phyloP scores from a whole-genome alignment of 2,329 filamentous ascomycete genomes.

The Aureobasidium lini region DNA sequence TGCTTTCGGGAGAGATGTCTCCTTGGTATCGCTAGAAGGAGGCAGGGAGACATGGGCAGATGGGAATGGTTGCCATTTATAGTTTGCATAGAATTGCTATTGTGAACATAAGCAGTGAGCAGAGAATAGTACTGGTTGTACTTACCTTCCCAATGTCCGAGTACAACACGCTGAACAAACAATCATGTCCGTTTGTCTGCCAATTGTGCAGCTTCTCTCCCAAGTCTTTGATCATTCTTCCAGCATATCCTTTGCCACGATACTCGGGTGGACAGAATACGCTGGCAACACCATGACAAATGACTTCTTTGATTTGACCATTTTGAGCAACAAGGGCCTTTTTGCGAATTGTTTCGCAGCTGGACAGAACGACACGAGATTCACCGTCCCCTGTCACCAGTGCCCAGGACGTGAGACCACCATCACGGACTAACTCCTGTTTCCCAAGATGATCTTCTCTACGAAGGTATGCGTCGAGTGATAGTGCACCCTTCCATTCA shows the following conservation, averaged over 20 bases:
- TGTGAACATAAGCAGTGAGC: not conserved
- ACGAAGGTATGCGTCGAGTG: slow-evolving; percentile 48
- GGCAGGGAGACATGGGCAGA: slow-evolving; percentile 65
- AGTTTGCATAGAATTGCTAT: slow-evolving; percentile 62
- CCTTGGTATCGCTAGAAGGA: slow-evolving; percentile 27
- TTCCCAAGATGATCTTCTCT: slow-evolving; percentile 48
- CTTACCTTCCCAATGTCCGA: slow-evolving; percentile 70
- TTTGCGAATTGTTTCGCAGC: slow-evolving; percentile 51
- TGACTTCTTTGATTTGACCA: slow-evolving; percentile 47
- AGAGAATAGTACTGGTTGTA: not conserved
- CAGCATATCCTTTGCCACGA: slow-evolving; percentile 68
- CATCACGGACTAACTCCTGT: slow-evolving; percentile 47
- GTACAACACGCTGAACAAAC: slow-evolving; percentile 69
- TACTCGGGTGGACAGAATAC: slow-evolving; percentile 64
- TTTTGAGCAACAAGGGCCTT: slow-evolving; percentile 37
- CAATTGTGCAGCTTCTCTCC: slow-evolving; percentile 47
- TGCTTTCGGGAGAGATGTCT: slow-evolving; percentile 15
- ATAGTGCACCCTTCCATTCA: slow-evolving; percentile 52
- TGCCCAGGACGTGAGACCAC: slow-evolving; percentile 53
- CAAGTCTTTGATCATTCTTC: slow-evolving; percentile 64
- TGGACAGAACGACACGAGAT: slow-evolving; percentile 41
- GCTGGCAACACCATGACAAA: slow-evolving; percentile 67
- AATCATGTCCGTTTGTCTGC: slow-evolving; percentile 41
- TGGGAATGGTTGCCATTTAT: slow-evolving; percentile 69
- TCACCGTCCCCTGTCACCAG: slow-evolving; percentile 41